Evolutionary conservation across 306 rosid species (phyloP).

Genomic region (Potentilla sterilis): DNA sequence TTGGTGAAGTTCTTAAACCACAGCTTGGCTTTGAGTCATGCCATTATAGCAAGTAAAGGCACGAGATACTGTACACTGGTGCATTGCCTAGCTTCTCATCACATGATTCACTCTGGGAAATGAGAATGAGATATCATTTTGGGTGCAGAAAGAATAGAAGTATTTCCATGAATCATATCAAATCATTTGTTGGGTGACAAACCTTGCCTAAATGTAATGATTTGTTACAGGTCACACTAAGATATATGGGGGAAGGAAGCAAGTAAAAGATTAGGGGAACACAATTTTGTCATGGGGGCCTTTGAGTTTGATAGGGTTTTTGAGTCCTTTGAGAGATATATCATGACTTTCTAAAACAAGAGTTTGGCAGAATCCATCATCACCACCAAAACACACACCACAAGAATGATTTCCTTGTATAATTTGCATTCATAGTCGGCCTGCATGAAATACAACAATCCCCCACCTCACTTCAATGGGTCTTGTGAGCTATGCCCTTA

Average conservation of each 20-base stretch:
- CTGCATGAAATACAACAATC: conserved; percentile 35
- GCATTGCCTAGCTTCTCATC: conserved; percentile 8
- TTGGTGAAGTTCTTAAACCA: not conserved
- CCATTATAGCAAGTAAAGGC: not conserved
- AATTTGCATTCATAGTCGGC: conserved; percentile 35
- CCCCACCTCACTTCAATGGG: conserved; percentile 16
- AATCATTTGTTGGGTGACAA: conserved; percentile 19
- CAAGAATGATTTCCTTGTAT: conserved; percentile 34
- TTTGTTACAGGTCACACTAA: conserved; percentile 22
- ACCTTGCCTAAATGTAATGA: conserved; percentile 23
- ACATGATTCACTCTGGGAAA: conserved; percentile 4
- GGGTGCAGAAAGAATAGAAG: conserved; percentile 6
- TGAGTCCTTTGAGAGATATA: conserved; percentile 27
- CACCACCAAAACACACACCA: conserved; percentile 44
- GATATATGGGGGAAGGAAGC: not conserved
- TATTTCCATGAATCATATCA: conserved; percentile 7
- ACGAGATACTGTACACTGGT: not conserved
- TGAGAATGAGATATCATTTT: conserved; percentile 12
- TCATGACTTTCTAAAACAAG: conserved; percentile 36
- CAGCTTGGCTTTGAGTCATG: not conserved
- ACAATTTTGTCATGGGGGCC: conserved; percentile 8
- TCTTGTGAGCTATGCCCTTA: not conserved
- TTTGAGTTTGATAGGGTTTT: conserved; percentile 3
- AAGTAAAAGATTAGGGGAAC: conserved; percentile 10
- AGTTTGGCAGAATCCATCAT: conserved; percentile 35